A percentile compares a stretch with the other conserved stretches of the same genome.
These are phyloP conservation scores for Nothophaeocryptopus gaeumannii DNA, from an alignment of 2,329 filamentous ascomycete genomes.

Conservation along the genomic window DNA sequence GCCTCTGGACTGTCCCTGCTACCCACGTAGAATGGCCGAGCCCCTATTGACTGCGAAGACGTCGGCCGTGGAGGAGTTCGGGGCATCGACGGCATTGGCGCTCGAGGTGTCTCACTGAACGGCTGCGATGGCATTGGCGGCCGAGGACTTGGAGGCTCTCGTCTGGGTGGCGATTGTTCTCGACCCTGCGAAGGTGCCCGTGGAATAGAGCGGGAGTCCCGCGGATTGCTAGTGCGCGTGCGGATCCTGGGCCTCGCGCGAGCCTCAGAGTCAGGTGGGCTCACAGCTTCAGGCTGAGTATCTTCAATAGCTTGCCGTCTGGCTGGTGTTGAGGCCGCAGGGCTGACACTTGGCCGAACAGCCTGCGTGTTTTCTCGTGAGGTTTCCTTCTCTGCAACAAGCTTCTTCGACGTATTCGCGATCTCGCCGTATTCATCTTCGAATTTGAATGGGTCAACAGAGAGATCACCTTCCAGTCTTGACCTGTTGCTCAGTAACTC, in stretches of 20 bases:
- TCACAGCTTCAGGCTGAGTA: no score
- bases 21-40: constrained; percentile 11
- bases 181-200: constrained; percentile 22
- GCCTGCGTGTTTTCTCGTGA: background rate
- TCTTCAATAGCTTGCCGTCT: no score
- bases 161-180: background rate
- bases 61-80: background rate
- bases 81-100: background rate
- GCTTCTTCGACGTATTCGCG: constrained; percentile 25
- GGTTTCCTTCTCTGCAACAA: constrained; percentile 22
- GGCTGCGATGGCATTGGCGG: no score
- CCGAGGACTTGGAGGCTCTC: background rate
- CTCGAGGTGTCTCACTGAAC: no score
- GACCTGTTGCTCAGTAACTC: constrained; percentile 31
- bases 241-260: constrained; percentile 1
- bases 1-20: constrained; percentile 21
- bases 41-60: no score
- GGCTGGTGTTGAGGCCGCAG: no score
- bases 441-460: constrained; percentile 33
- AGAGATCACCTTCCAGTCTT: constrained; percentile 33
- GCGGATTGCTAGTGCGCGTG: constrained; percentile 25
- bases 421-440: constrained; percentile 32
- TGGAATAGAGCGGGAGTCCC: constrained; percentile 27
- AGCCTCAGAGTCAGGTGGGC: no score
- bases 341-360: no score